A percentile compares a stretch with the other conserved stretches of the same genome.
Conservation (phyloP, 164 flowering plant species). For the Stephania cephalantha region DNA sequence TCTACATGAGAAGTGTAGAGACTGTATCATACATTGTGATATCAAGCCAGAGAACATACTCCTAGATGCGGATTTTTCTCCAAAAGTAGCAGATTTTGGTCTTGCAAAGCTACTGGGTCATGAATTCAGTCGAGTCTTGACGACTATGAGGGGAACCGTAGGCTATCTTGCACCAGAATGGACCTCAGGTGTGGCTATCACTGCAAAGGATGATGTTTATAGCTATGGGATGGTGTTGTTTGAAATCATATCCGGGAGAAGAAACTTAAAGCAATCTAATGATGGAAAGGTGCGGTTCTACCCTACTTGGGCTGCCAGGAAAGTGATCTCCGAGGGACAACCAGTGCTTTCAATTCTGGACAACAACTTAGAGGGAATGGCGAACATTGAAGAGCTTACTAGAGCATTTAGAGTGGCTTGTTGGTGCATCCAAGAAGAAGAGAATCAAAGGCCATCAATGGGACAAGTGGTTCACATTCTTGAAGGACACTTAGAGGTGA, state of each 20-base stretch:
- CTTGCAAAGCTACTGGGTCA: slow-evolving; percentile 35
- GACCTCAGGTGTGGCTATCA: slow-evolving; percentile 36
- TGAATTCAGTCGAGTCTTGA: slow-evolving; percentile 33
- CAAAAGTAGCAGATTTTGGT: slow-evolving; percentile 39
- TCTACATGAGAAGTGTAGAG: too few species aligned
- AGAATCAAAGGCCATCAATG: too few species aligned
- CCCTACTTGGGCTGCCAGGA: slow-evolving; percentile 34
- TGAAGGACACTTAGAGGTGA: too few species aligned
- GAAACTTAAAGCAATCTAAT: too few species aligned
- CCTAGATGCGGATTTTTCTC: slow-evolving; percentile 26
- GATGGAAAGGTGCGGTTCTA: slow-evolving; percentile 28
- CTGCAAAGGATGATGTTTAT: slow-evolving; percentile 36
- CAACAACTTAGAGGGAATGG: slow-evolving; percentile 22
- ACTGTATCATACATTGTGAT: slow-evolving; percentile 32
- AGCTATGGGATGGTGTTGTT: slow-evolving; percentile 43
- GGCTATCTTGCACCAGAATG: slow-evolving; percentile 46
- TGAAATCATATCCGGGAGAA: slow-evolving; percentile 11
- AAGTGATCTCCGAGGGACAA: slow-evolving; percentile 13
- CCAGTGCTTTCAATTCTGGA: slow-evolving; percentile 23
- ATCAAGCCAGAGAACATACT: slow-evolving; percentile 38
- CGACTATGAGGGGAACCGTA: slow-evolving; percentile 39
- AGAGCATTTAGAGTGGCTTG: too few species aligned
- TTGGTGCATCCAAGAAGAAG: too few species aligned
- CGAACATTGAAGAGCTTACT: slow-evolving; percentile 12
- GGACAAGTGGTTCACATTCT: too few species aligned